Conservation (phyloP, 2,329 filamentous ascomycete species). For the Proliferodiscus dingleyae region DNA sequence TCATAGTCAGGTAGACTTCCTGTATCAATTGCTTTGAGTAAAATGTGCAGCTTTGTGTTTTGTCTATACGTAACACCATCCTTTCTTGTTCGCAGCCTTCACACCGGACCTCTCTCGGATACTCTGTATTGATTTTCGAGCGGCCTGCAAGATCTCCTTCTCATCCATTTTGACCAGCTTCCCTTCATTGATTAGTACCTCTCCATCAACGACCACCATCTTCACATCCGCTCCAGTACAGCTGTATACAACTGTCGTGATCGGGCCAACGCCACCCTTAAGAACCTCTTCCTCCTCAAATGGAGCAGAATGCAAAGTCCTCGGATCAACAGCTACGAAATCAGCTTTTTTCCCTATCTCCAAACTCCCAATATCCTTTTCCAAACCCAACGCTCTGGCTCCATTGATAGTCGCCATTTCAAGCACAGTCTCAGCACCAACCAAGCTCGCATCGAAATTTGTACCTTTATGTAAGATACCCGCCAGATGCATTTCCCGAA, state of each 20-base stretch:
- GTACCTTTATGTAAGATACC: conserved; percentile 44
- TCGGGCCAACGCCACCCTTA: conserved; percentile 33
- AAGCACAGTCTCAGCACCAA: conserved; percentile 42
- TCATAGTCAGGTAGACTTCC: too few relatives aligned
- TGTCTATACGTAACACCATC: conserved; percentile 23
- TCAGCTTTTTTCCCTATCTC: conserved; percentile 51
- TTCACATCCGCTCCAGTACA: conserved; percentile 25
- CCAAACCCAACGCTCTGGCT: conserved; percentile 44
- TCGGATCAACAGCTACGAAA: conserved; percentile 46
- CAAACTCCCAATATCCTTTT: conserved; percentile 48
- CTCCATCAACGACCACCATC: conserved; percentile 27
- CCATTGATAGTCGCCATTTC: conserved; percentile 50
- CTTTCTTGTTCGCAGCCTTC: conserved; percentile 15
- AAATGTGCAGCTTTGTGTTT: too few relatives aligned
- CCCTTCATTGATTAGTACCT: conserved; percentile 22
- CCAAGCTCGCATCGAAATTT: conserved; percentile 37
- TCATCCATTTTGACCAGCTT: conserved; percentile 24
- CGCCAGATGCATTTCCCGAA: conserved; percentile 49
- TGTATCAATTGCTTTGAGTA: too few relatives aligned
- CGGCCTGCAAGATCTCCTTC: conserved; percentile 15
- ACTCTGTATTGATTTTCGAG: conserved; percentile 17
- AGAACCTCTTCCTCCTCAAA: conserved; percentile 33
- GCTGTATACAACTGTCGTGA: conserved; percentile 32
- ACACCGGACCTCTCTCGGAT: conserved; percentile 20
- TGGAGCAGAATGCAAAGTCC: conserved; percentile 28